Conservation (phyloP, 1,284 basidiomycete genomes). For the Gymnopus androsaceus region DNA sequence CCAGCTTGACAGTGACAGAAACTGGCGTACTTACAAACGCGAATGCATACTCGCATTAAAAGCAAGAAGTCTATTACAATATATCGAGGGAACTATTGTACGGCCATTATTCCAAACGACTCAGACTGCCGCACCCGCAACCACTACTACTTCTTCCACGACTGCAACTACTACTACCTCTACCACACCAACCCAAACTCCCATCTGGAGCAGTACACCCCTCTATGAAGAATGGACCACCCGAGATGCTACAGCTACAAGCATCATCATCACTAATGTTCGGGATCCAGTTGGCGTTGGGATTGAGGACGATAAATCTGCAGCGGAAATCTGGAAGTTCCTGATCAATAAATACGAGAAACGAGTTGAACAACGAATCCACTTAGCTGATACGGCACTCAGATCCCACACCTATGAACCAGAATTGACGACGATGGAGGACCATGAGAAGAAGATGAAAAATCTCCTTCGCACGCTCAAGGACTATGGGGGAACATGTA, state of each 20-base stretch:
- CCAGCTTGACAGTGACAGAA: background rate
- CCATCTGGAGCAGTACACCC: background rate
- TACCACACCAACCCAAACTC: background rate
- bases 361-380: background rate
- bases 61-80: background rate
- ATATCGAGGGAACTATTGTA: background rate
- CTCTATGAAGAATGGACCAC: background rate
- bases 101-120: no score
- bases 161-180: no score
- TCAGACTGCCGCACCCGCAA: no score
- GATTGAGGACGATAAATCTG: background rate
- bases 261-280: background rate
- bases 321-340: background rate
- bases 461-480: background rate
- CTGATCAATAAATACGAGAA: background rate
- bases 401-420: background rate
- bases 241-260: background rate
- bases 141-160: no score
- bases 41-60: background rate
- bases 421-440: background rate
- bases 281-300: background rate
- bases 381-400: background rate
- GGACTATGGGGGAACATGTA: background rate
- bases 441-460: background rate
- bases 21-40: background rate